These are phyloP conservation scores for Nakazawaea wickerhamii DNA, from an alignment of 805 yeast genomes.

Conservation along the genomic window DNA sequence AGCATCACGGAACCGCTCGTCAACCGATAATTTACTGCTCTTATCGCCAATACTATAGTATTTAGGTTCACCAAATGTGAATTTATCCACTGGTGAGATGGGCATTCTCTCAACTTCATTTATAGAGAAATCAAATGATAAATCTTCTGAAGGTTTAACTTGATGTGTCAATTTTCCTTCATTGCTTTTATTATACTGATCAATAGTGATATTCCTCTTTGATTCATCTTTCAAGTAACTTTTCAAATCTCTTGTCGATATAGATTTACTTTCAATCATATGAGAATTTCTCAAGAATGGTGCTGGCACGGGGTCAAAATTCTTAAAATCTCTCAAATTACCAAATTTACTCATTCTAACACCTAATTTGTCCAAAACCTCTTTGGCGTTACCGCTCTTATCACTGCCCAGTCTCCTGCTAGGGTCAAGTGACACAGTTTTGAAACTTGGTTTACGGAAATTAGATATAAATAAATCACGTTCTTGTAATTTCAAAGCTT, in stretches of 20 bases:
- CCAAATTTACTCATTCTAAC: constrained; percentile 24
- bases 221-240: constrained; percentile 4
- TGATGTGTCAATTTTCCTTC: background rate
- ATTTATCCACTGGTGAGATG: constrained; percentile 12
- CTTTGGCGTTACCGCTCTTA: constrained; percentile 16
- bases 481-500: background rate
- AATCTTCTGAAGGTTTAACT: constrained; percentile 8
- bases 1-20: constrained; percentile 11
- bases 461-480: background rate
- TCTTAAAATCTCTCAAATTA: constrained; percentile 8
- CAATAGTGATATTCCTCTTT: constrained; percentile 7
- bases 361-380: constrained; percentile 24
- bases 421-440: constrained; percentile 21
- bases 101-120: constrained; percentile 9
- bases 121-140: constrained; percentile 11
- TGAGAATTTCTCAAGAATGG: background rate
- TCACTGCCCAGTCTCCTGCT: constrained; percentile 3
- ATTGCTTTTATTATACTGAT: constrained; percentile 7
- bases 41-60: background rate
- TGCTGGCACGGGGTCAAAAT: background rate
- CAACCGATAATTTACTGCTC: background rate
- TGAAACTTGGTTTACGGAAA: background rate
- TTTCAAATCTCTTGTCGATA: constrained; percentile 10
- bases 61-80: constrained; percentile 9
- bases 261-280: constrained; percentile 3